Base-by-base conservation (phyloP, 306 rosid species). In the Begonia peltatifolia region DNA sequence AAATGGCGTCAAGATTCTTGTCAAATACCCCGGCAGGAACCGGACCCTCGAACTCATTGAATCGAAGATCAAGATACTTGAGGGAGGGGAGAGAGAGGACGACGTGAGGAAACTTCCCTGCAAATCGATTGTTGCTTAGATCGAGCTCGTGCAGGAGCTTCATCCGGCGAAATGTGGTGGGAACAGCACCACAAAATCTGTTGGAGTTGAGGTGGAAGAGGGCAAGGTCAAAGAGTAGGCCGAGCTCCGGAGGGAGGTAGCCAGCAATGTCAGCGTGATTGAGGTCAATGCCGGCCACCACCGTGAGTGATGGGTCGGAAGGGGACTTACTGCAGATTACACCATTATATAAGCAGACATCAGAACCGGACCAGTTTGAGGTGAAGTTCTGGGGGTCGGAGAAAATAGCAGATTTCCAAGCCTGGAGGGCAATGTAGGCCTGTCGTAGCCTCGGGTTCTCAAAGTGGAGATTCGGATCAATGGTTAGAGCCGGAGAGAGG, bases 261-360 rank as follows among this genome's bases (percentile, higher is more conserved):
- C 69, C 69, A 6, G 69, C 69, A 57, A 64, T 56, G 63, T 64
- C 69, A 6, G 63, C 69, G 20, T 64, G 69, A 52, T 64, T 64
- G 62, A 64, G 69, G 41, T 64, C 69, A 12, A 64, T 42, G 46
- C 69, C 69, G 9, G 69, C 69, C 9, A 64, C 63, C 15, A 64
- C 69, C 1, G 50, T 54, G 17, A 52, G 18, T 8, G 47, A 5
- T 1, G 30, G 14, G 16, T 49, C 41, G 17, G 53, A 11, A 0
- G 54, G 67, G 14, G 46, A n/a, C 15, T 51, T 14, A 23, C 63
- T 22, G 20, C 69, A 64, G 63, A 50, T 56, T 22, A 64, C 62
- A 20, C 69, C 69, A 55, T 48, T 56, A 51, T 64, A 67, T 7
- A 66, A 67, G 13, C 72, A 67, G 4, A 67, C 66, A 15, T 60